Evolutionary conservation across 208 protist genomes (phyloP).

Genomic region (Leishmania tropica): DNA sequence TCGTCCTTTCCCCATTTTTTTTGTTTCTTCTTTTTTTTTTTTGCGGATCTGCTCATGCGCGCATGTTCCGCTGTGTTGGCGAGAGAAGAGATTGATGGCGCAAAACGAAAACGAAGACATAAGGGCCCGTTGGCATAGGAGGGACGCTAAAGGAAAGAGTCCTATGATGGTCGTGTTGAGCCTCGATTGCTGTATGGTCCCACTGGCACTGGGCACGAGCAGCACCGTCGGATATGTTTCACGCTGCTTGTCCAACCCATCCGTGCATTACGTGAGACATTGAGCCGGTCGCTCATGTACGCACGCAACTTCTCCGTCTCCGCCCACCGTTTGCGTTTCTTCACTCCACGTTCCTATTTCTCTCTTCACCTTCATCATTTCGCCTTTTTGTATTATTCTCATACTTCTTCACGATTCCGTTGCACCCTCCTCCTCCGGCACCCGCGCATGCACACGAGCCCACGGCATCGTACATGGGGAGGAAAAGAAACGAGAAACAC

Average conservation of each 20-base stretch:
- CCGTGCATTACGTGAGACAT: neutral
- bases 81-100: neutral
- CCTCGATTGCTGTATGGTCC: neutral
- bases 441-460: neutral
- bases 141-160: neutral
- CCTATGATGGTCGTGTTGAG: neutral
- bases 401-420: neutral
- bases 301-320: neutral
- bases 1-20: neutral
- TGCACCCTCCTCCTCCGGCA: neutral
- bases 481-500: neutral
- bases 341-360: neutral
- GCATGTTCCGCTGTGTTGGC: neutral
- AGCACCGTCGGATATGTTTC: neutral
- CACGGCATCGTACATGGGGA: neutral
- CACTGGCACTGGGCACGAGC: neutral
- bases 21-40: too few relatives aligned
- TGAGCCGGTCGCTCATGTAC: neutral
- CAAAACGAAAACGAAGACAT: neutral
- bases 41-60: neutral
- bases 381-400: neutral
- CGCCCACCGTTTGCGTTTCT: constrained; percentile 6
- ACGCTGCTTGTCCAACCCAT: neutral
- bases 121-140: neutral
- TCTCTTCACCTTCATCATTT: neutral